Percentiles rank a stretch among this genome's conserved stretches.
These are phyloP conservation scores for Zoysia matrella DNA, from an alignment of 202 grass and related monocot species.

Conservation along the genomic window DNA sequence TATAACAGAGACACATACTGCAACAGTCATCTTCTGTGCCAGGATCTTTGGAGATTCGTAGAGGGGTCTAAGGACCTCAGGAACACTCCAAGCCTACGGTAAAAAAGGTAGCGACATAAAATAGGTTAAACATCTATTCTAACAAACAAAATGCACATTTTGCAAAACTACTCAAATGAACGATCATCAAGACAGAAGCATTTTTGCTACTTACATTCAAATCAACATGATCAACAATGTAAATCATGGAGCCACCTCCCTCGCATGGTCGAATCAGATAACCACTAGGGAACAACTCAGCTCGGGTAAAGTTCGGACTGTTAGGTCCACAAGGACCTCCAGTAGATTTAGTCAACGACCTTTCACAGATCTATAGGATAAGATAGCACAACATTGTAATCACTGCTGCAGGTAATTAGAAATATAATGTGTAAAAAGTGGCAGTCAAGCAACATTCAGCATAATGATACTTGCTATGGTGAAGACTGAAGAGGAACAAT, in stretches of 20 bases:
- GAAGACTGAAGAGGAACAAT: constrained; percentile 12
- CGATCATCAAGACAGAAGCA: constrained; percentile 10
- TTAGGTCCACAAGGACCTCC: constrained; percentile 83
- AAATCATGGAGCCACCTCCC: constrained; percentile 68
- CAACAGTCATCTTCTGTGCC: constrained; percentile 90
- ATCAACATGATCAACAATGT: constrained; percentile 99
- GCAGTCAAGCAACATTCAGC: neutral
- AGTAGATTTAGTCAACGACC: constrained; percentile 85
- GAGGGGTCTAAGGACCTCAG: constrained; percentile 85
- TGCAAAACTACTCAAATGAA: neutral
- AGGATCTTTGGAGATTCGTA: constrained; percentile 96
- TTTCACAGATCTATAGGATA: constrained; percentile 84
- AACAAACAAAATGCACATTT: neutral
- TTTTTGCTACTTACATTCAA: constrained; percentile 73
- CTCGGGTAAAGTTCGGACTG: constrained; percentile 79
- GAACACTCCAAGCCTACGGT: constrained; percentile 81
- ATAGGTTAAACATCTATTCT: neutral
- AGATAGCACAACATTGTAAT: constrained; percentile 1
- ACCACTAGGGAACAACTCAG: constrained; percentile 85
- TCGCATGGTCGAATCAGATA: no score
- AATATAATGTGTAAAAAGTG: neutral
- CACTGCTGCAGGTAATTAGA: neutral
- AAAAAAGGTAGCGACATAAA: neutral
- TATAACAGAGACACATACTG: constrained; percentile 52
- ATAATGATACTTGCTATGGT: neutral